A percentile compares a stretch with the other conserved stretches of the same genome.
Conservation (phyloP, 2,329 filamentous ascomycete species). For the Cryoendolithus antarcticus region DNA sequence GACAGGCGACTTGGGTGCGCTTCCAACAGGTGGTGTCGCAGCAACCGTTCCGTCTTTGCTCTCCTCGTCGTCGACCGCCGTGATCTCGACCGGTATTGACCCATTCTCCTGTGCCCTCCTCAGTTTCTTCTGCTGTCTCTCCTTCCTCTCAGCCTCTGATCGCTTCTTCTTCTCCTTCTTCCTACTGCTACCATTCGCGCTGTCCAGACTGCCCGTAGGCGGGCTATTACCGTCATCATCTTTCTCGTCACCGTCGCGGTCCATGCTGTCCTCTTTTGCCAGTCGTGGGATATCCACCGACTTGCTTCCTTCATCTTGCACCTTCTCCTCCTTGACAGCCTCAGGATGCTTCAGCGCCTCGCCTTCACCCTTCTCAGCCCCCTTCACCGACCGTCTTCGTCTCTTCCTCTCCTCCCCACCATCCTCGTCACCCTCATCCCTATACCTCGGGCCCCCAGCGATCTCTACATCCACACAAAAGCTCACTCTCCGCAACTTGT, state of each 20-base stretch:
- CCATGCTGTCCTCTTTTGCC: constrained; percentile 15
- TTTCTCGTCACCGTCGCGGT: constrained; percentile 23
- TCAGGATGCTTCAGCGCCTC: constrained; percentile 59
- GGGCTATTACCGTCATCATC: constrained; percentile 11
- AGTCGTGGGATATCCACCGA: constrained; percentile 3
- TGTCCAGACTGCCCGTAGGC: constrained; percentile 11
- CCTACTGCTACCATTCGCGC: constrained; percentile 35
- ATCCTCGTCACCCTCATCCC: constrained; percentile 43
- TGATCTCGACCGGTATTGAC: constrained; percentile 70
- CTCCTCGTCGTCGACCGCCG: constrained; percentile 51
- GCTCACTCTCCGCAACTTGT: constrained; percentile 74
- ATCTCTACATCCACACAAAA: constrained; percentile 98
- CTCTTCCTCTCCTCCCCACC: constrained; percentile 37
- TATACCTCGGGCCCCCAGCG: constrained; percentile 70
- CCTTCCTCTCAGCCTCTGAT: constrained; percentile 84
- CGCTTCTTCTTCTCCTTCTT: constrained; percentile 96
- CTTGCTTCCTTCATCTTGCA: constrained; percentile 31
- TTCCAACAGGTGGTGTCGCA: constrained; percentile 1
- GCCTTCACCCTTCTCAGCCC: constrained; percentile 59
- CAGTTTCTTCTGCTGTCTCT: constrained; percentile 79
- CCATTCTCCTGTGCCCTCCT: constrained; percentile 80
- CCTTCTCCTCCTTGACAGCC: constrained; percentile 41
- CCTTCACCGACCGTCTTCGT: constrained; percentile 48
- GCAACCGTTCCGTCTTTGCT: constrained; percentile 16
- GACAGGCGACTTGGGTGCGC: constrained; percentile 10